phyloP scores from a whole-genome alignment of 1,284 basidiomycete species.

The Tilletia indica region DNA sequence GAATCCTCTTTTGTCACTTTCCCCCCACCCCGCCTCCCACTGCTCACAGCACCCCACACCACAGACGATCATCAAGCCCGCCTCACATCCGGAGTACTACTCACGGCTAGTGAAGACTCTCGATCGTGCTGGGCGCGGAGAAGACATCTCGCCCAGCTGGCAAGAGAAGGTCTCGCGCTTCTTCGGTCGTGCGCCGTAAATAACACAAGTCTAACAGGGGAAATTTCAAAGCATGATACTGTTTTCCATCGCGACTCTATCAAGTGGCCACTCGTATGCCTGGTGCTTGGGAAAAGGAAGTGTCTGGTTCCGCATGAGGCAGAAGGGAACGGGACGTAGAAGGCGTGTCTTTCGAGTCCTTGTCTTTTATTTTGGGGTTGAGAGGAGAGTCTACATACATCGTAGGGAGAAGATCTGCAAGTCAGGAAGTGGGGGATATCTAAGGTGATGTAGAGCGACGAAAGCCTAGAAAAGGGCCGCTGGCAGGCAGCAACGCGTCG shows the following conservation, averaged over 20 bases:
- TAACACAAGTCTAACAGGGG: background rate
- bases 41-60: constrained; percentile 31
- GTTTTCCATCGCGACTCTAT: background rate
- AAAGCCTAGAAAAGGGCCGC: too few species aligned
- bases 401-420: too few species aligned
- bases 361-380: too few species aligned
- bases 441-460: too few species aligned
- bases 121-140: constrained; percentile 33
- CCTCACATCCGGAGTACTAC: constrained; percentile 43
- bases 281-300: too few species aligned
- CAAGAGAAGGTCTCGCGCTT: constrained; percentile 38
- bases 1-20: background rate
- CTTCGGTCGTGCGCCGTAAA: constrained; percentile 28
- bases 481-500: too few species aligned
- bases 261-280: too few species aligned
- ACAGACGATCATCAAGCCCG: constrained; percentile 36
- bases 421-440: too few species aligned
- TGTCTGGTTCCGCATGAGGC: too few species aligned
- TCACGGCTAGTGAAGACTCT: constrained; percentile 35
- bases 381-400: too few species aligned
- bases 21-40: background rate
- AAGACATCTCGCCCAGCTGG: constrained; percentile 28
- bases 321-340: too few species aligned
- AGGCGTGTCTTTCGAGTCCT: too few species aligned
- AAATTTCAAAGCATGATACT: background rate